Percentiles rank a stretch among this genome's conserved stretches.
These are phyloP conservation scores for Leptographium flavum DNA, from an alignment of 2,329 filamentous ascomycete genomes.

Conservation along the genomic window DNA sequence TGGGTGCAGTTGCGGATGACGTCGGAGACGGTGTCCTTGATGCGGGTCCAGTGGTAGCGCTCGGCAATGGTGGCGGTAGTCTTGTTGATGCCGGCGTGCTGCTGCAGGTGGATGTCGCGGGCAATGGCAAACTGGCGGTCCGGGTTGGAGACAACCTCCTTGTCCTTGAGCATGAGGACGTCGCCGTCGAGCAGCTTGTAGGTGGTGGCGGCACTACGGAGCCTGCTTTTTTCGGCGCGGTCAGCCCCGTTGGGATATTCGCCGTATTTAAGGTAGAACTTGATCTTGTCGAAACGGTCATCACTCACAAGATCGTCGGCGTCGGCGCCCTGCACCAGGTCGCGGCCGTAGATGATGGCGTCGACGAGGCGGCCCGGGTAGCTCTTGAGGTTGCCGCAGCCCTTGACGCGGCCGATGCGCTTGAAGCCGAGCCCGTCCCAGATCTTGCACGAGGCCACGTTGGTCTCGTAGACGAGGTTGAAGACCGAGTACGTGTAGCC, in stretches of 20 bases:
- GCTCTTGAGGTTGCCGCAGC: conserved; percentile 54
- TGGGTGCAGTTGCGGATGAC: conserved; percentile 85
- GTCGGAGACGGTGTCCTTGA: conserved; percentile 92
- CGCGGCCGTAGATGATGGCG: conserved; percentile 64
- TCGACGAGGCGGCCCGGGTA: conserved; percentile 56
- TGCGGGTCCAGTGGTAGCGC: conserved; percentile 92
- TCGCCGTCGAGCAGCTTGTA: conserved; percentile 72
- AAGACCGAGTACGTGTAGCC: conserved; percentile 89
- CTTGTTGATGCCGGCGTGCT: conserved; percentile 94
- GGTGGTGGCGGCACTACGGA: conserved; percentile 86
- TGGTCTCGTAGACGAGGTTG: conserved; percentile 89
- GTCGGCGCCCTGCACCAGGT: conserved; percentile 41
- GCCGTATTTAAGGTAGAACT: conserved; percentile 88
- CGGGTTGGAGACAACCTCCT: conserved; percentile 88
- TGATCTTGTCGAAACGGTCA: conserved; percentile 97
- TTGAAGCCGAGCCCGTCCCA: conserved; percentile 91
- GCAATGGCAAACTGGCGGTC: conserved; percentile 85
- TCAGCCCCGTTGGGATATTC: conserved; percentile 90
- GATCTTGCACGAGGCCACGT: conserved; percentile 76
- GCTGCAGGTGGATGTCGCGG: conserved; percentile 53
- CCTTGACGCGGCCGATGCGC: conserved; percentile 71
- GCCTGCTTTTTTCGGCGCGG: conserved; percentile 85
- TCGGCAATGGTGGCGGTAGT: conserved; percentile 90
- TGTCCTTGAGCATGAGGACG: conserved; percentile 91
- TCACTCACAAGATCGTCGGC: conserved; percentile 77